Conservation (phyloP, 2,329 filamentous ascomycete species). For the Mycosphaerella sp. region DNA sequence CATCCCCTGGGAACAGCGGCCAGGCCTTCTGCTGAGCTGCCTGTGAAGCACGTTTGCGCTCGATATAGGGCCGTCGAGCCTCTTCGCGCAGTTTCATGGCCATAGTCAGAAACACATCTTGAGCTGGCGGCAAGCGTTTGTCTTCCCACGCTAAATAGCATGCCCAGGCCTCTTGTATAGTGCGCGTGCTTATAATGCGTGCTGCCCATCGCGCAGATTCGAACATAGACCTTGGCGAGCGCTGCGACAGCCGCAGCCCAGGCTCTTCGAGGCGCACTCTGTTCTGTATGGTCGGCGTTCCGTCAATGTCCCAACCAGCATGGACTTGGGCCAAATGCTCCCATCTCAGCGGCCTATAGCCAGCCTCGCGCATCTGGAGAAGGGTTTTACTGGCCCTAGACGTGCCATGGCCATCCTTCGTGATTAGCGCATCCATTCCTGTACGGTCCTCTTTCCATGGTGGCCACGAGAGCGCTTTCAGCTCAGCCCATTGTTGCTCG, state of each 20-base stretch:
- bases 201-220: slow-evolving; percentile 45
- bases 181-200: slow-evolving; percentile 54
- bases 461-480: slow-evolving; percentile 58
- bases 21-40: slow-evolving; percentile 12
- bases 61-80: slow-evolving; percentile 4
- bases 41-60: background rate
- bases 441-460: slow-evolving; percentile 59
- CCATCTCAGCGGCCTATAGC: slow-evolving; percentile 48
- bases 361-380: slow-evolving; percentile 53
- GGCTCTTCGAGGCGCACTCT: slow-evolving; percentile 38
- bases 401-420: slow-evolving; percentile 50
- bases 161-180: slow-evolving; percentile 59
- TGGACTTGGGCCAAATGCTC: slow-evolving; percentile 50
- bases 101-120: slow-evolving; percentile 51
- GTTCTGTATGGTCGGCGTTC: slow-evolving; percentile 58
- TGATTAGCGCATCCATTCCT: slow-evolving; percentile 54
- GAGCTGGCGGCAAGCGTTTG: slow-evolving; percentile 33
- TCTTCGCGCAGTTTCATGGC: slow-evolving; percentile 49
- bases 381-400: slow-evolving; percentile 54
- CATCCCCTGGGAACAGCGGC: slow-evolving; percentile 54
- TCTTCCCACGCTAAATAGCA: slow-evolving; percentile 54
- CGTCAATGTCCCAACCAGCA: slow-evolving; percentile 58
- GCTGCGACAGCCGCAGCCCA: slow-evolving; percentile 16
- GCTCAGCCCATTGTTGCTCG: slow-evolving; percentile 53
- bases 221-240: background rate